Percentiles rank a stretch among this genome's conserved stretches.
phyloP scores from a whole-genome alignment of 1,139 yeast species.

The Yamadazyma atlantica region DNA sequence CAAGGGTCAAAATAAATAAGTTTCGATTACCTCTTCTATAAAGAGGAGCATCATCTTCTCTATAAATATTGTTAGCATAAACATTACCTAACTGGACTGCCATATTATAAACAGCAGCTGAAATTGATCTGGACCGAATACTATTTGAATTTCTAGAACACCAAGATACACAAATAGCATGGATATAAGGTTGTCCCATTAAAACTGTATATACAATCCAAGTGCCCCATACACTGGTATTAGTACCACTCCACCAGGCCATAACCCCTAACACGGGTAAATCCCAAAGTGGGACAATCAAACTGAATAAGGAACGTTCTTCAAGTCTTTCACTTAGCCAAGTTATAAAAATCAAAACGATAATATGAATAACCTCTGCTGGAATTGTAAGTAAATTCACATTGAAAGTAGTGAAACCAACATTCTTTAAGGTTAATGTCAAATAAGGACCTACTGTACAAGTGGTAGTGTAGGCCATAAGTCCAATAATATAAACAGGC shows the following conservation, averaged over 20 bases:
- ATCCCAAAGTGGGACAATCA: slow-evolving; percentile 38
- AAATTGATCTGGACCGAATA: slow-evolving; percentile 57
- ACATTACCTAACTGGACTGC: slow-evolving; percentile 57
- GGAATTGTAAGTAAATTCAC: slow-evolving; percentile 61
- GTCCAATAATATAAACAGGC: slow-evolving; percentile 57
- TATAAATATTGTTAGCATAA: slow-evolving; percentile 54
- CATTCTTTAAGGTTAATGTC: slow-evolving; percentile 47
- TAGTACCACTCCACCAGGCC: slow-evolving; percentile 52
- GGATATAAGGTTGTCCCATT: slow-evolving; percentile 48
- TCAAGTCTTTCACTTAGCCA: slow-evolving; percentile 40
- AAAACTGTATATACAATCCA: slow-evolving; percentile 48
- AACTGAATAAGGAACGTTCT: slow-evolving; percentile 31
- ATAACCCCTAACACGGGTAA: slow-evolving; percentile 41
- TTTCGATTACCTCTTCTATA: slow-evolving; percentile 54
- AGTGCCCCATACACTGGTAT: slow-evolving; percentile 50
- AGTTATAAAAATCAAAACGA: slow-evolving; percentile 38
- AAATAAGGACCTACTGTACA: slow-evolving; percentile 48
- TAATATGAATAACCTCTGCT: slow-evolving; percentile 34
- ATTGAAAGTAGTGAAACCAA: slow-evolving; percentile 57
- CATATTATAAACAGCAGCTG: slow-evolving; percentile 64
- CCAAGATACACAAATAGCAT: slow-evolving; percentile 61
- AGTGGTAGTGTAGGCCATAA: slow-evolving; percentile 45
- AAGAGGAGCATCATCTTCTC: slow-evolving; percentile 55
- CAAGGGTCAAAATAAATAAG: slow-evolving; percentile 18
- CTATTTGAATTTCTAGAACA: slow-evolving; percentile 60